These are phyloP conservation scores for Malassezia restricta DNA, from an alignment of 1,284 basidiomycete genomes.

Conservation along the genomic window DNA sequence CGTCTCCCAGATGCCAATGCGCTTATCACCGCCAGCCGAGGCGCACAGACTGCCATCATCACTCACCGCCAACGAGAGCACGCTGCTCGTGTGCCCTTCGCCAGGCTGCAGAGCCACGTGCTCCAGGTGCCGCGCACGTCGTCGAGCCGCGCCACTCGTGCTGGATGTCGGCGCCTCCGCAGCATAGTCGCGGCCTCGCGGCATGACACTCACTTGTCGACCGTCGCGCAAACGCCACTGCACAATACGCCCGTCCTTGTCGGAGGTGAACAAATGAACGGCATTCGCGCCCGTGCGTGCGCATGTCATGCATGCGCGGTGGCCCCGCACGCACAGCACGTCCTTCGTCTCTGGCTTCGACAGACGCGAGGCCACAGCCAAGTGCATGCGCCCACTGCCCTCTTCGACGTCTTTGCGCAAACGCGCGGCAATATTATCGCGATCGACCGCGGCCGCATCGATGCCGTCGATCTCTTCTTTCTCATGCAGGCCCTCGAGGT, in stretches of 20 bases:
- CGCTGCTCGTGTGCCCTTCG: conserved; percentile 70
- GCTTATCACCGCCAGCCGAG: conserved; percentile 71
- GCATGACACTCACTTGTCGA: conserved; percentile 25
- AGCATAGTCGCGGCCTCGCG: conserved; percentile 10
- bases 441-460: conserved; percentile 85
- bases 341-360: conserved; percentile 6
- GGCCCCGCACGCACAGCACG: conserved; percentile 54
- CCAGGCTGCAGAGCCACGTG: conserved; percentile 43
- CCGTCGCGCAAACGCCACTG: conserved; percentile 40
- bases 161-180: conserved; percentile 1
- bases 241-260: conserved; percentile 38
- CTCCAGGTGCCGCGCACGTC: conserved; percentile 1
- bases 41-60: conserved; percentile 72
- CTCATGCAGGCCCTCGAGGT: conserved; percentile 61
- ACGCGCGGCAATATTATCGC: conserved; percentile 75
- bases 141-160: conserved; percentile 10
- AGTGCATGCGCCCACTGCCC: conserved; percentile 55
- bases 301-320: conserved; percentile 63
- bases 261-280: conserved; percentile 51
- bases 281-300: conserved; percentile 62
- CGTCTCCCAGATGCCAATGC: conserved; percentile 34
- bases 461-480: conserved; percentile 47
- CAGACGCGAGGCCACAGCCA: conserved; percentile 53
- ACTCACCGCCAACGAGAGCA: conserved; percentile 70
- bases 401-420: conserved; percentile 52